Base-by-base conservation (phyloP, 306 rosid genomes). In the Leucaena leucocephala region DNA sequence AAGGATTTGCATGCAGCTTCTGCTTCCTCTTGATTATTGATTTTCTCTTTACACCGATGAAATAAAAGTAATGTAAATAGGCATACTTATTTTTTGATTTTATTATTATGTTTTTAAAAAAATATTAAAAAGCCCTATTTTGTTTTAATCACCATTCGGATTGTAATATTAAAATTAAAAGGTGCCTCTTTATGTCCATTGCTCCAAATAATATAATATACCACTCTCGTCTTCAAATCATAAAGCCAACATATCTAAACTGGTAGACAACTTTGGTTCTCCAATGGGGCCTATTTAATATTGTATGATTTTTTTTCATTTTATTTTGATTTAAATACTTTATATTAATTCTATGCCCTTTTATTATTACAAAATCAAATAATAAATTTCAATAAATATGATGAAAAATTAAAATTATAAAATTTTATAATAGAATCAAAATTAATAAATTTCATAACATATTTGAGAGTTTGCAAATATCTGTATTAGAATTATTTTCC, bases 101-200 rank as follows among this genome's bases (percentile, higher is more conserved):
- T 59, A 59, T 65, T 38, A 54, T 17, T 46, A 12, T 27, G 27
- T 27, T 27, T 65, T 38, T 5, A 38, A 65, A 8, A 3, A 21
- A 2, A 17, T 3, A 7, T 21, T 44, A 7, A 43, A 46, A 46
- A 73, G 77, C 71, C 73, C 35, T 59, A 57, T 58, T 75, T 12
- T 44, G 17, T 35, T 80, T 36, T 8, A 64, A 64, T 71, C 58
- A 13, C 15, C 13, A 68, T 65, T 62, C 65, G 76, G 68, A 75
- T 74, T 57, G 59, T 34, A 59, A 75, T 9, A 43, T 42, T 43
- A 42, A 68, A n/a, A 38, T 67, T 72, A 79, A 82, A 36, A 38
- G 59, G 46, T 50, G 45, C 35, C 15, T 54, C 72, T 46, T 66
- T 42, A 19, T 65, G 48, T 38, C 48, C 70, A 7, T 64, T 15